These are phyloP conservation scores for Pichia sp. DNA, from an alignment of 1,139 yeast species.

Conservation along the genomic window DNA sequence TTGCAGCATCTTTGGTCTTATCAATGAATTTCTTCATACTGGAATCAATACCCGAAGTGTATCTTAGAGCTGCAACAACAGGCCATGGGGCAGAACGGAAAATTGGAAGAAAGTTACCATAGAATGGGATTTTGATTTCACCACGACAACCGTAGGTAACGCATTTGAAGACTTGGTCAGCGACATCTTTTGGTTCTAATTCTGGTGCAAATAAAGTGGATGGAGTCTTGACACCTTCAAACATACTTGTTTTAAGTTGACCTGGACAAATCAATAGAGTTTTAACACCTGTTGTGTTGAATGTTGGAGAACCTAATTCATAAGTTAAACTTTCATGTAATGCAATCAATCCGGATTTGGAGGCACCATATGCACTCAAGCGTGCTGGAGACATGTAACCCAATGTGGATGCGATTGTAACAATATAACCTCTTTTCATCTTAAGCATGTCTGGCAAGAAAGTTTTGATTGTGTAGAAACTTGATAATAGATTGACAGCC, in stretches of 20 bases:
- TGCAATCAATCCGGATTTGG: constrained; percentile 83
- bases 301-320: constrained; percentile 58
- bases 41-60: constrained; percentile 60
- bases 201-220: constrained; percentile 77
- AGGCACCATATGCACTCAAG: constrained; percentile 81
- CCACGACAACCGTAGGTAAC: constrained; percentile 63
- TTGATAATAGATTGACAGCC: constrained; percentile 64
- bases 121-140: constrained; percentile 70
- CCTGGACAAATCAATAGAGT: constrained; percentile 86
- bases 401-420: constrained; percentile 78
- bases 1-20: constrained; percentile 7
- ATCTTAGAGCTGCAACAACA: constrained; percentile 51
- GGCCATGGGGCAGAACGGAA: constrained; percentile 77
- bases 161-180: constrained; percentile 54
- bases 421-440: constrained; percentile 67
- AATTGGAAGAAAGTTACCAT: constrained; percentile 70
- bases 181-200: constrained; percentile 64
- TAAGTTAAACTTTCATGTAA: constrained; percentile 79
- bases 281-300: constrained; percentile 53
- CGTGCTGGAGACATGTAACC: constrained; percentile 86
- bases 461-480: constrained; percentile 65
- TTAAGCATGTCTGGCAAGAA: constrained; percentile 72
- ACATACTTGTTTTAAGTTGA: constrained; percentile 73
- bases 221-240: constrained; percentile 69
- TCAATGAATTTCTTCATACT: constrained; percentile 45